A percentile compares a stretch with the other conserved stretches of the same genome.
These are phyloP conservation scores for Fomitopsis schrenkii DNA, from an alignment of 1,284 basidiomycete species.

Conservation along the genomic window DNA sequence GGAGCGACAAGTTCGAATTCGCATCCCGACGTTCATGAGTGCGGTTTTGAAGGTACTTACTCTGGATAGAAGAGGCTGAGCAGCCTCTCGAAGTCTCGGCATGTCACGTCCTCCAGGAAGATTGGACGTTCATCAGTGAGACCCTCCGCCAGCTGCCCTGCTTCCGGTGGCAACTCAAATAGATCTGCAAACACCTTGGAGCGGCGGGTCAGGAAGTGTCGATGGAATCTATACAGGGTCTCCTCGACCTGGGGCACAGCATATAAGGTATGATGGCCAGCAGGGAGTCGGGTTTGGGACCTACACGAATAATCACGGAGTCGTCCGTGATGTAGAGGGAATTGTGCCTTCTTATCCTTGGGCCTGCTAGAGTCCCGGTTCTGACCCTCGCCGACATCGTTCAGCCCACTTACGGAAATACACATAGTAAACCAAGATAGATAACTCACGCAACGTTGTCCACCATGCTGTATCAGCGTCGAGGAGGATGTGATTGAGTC, in stretches of 20 bases:
- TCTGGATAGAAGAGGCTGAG: constrained; percentile 30
- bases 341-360: constrained; percentile 9
- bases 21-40: not conserved
- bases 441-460: too few relatives aligned
- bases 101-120: constrained; percentile 22
- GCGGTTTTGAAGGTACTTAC: constrained; percentile 15
- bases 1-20: not conserved
- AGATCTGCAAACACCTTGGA: constrained; percentile 20
- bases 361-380: too few relatives aligned
- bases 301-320: constrained; percentile 18
- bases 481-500: too few relatives aligned
- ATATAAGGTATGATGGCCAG: not conserved
- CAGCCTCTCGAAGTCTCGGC: constrained; percentile 29
- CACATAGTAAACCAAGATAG: too few relatives aligned
- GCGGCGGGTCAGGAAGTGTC: constrained; percentile 20
- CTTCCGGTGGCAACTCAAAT: constrained; percentile 16
- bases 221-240: constrained; percentile 24
- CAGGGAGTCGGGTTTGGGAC: too few relatives aligned
- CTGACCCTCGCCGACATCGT: too few relatives aligned
- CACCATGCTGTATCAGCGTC: too few relatives aligned
- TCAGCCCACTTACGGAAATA: too few relatives aligned
- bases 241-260: constrained; percentile 15
- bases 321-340: constrained; percentile 22
- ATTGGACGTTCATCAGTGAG: constrained; percentile 29
- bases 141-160: constrained; percentile 20